These are phyloP conservation scores for Pleurotus cornucopiae DNA, from an alignment of 768 basidiomycete species.

Conservation along the genomic window DNA sequence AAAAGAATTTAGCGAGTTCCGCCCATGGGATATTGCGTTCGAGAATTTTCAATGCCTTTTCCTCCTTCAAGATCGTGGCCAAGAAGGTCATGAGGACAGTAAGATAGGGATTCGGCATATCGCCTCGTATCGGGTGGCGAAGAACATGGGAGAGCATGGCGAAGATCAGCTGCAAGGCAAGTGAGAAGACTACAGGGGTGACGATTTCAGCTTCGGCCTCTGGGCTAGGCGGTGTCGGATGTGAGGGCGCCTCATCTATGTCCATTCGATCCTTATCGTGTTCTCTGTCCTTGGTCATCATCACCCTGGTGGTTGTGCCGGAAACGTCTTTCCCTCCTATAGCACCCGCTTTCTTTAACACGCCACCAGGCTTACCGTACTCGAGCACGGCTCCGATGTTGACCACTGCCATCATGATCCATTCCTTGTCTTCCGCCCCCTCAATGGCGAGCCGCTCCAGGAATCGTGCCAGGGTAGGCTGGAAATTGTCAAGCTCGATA, in stretches of 20 bases:
- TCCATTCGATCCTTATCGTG: slow-evolving; percentile 59
- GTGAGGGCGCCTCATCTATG: slow-evolving; percentile 38
- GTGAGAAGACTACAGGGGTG: slow-evolving; percentile 61
- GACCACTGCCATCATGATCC: slow-evolving; percentile 94
- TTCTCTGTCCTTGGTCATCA: slow-evolving; percentile 45
- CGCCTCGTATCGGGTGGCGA: slow-evolving; percentile 51
- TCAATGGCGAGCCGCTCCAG: slow-evolving; percentile 85
- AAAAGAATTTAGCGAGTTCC: slow-evolving; percentile 61
- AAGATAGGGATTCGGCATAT: slow-evolving; percentile 81
- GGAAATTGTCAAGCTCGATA: slow-evolving; percentile 91
- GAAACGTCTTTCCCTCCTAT: slow-evolving; percentile 37
- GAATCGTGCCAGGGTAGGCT: slow-evolving; percentile 75
- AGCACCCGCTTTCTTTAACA: slow-evolving; percentile 62
- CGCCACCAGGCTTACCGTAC: slow-evolving; percentile 74
- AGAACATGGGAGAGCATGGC: slow-evolving; percentile 72
- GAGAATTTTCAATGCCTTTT: slow-evolving; percentile 54
- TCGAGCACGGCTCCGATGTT: slow-evolving; percentile 83
- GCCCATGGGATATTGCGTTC: slow-evolving; percentile 86
- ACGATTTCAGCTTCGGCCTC: slow-evolving; percentile 33
- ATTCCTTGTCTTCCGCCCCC: slow-evolving; percentile 77
- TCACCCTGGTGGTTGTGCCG: slow-evolving; percentile 20
- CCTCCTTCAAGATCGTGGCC: slow-evolving; percentile 65
- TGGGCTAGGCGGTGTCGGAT: slow-evolving; percentile 23
- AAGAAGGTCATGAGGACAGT: slow-evolving; percentile 87
- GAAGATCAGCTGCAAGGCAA: slow-evolving; percentile 78